Percentiles rank a stretch among this genome's conserved stretches.
phyloP scores from a whole-genome alignment of 2,329 filamentous ascomycete species.

The Gremmenia infestans region DNA sequence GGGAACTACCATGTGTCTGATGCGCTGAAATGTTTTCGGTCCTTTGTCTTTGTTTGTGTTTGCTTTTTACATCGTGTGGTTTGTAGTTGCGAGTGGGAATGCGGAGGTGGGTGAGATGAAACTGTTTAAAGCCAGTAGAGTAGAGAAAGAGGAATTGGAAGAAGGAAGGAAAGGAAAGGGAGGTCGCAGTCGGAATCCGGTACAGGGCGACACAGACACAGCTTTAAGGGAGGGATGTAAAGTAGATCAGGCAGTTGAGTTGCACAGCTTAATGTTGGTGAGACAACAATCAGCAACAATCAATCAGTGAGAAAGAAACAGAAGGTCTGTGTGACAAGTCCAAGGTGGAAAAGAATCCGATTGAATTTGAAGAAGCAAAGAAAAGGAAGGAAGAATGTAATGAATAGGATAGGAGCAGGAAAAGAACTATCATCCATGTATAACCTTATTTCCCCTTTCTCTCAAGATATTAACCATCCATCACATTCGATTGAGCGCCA shows the following conservation, averaged over 20 bases:
- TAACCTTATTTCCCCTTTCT: too few relatives aligned
- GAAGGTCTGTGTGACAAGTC: neutral
- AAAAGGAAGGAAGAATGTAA: too few relatives aligned
- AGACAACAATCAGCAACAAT: neutral
- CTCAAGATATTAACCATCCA: too few relatives aligned
- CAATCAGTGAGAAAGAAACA: neutral
- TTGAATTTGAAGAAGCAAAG: too few relatives aligned
- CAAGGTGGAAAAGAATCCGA: too few relatives aligned
- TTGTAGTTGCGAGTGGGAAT: neutral
- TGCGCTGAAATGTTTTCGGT: neutral
- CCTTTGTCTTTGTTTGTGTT: neutral
- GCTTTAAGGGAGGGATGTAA: neutral
- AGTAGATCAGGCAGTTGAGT: conserved; percentile 10
- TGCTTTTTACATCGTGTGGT: conserved; percentile 6
- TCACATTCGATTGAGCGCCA: too few relatives aligned
- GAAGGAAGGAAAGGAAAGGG: neutral
- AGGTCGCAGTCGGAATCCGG: neutral
- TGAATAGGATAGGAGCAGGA: too few relatives aligned
- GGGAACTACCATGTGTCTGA: neutral
- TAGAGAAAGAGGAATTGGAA: neutral
- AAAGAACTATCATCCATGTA: too few relatives aligned
- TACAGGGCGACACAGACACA: too few relatives aligned
- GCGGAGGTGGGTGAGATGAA: neutral
- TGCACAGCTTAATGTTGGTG: neutral
- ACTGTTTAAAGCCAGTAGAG: neutral